Evolutionary conservation across 2,329 filamentous ascomycete genomes (phyloP).

Genomic region (Magnaporthiopsis poae): DNA sequence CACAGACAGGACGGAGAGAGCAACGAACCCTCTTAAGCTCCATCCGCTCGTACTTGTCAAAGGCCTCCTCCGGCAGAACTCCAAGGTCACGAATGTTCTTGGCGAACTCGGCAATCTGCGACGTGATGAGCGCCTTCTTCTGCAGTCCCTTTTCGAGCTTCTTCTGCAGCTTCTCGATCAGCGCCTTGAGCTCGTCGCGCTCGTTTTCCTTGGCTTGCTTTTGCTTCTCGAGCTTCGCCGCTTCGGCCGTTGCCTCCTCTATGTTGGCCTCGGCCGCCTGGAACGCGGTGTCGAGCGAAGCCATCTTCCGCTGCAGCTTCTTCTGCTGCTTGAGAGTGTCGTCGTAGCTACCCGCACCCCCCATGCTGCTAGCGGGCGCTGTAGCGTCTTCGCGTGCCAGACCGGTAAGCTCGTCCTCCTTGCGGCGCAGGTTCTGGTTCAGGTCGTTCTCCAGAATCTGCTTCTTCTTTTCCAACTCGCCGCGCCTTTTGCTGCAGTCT

Average conservation of each 20-base stretch:
- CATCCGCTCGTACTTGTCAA: slow-evolving; percentile 79
- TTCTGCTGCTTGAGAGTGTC: slow-evolving; percentile 75
- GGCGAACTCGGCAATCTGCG: slow-evolving; percentile 69
- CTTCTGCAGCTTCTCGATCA: slow-evolving; percentile 79
- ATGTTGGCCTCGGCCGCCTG: slow-evolving; percentile 65
- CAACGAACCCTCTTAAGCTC: slow-evolving; percentile 61
- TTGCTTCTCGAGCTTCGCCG: slow-evolving; percentile 45
- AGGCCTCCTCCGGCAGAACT: slow-evolving; percentile 85
- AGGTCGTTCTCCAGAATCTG: slow-evolving; percentile 76
- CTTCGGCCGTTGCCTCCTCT: slow-evolving; percentile 39
- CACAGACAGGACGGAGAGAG: background rate
- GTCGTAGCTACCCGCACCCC: slow-evolving; percentile 56
- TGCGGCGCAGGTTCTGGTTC: slow-evolving; percentile 77
- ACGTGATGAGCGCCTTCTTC: slow-evolving; percentile 69
- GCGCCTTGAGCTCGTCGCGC: slow-evolving; percentile 64
- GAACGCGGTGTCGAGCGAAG: slow-evolving; percentile 58
- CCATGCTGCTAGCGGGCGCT: slow-evolving; percentile 17
- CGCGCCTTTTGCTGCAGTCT: slow-evolving; percentile 60
- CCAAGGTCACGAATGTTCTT: slow-evolving; percentile 88
- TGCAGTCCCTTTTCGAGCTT: slow-evolving; percentile 85
- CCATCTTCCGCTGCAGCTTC: slow-evolving; percentile 60
- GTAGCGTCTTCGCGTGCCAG: slow-evolving; percentile 58
- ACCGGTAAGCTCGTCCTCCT: slow-evolving; percentile 74
- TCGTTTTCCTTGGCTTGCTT: slow-evolving; percentile 58
- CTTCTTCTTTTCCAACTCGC: slow-evolving; percentile 72